Base-by-base conservation (phyloP, 2,329 filamentous ascomycete species). In the Fusarium begoniae region DNA sequence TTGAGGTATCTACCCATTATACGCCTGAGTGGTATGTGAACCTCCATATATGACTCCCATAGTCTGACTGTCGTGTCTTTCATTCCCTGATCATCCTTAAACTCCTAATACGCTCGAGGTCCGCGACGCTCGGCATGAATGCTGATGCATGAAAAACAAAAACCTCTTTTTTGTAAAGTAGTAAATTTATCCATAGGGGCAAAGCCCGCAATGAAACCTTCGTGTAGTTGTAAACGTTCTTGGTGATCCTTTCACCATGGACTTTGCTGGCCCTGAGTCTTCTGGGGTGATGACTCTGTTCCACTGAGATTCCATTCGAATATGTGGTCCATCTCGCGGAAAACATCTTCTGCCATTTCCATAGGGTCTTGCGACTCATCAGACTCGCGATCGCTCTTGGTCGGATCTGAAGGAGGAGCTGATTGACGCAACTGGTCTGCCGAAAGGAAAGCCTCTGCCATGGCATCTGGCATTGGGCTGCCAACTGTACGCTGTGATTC, bases 281-380 rank as follows among this genome's bases (percentile, higher is more conserved):
- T 48, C 54, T 70, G 65, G 10, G 59, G 62, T 22, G 53, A 59
- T 43, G 51, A 69, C 41, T 54, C 72, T 40, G 64, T 50, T 8
- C 20, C 44, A 69, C 74, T 74, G 43, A 83, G 75, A 54, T 83
- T 75, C 80, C 79, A 83, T 20, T 81, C 75, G 47, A 82, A 72
- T 54, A 82, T 78, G 51, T 82, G 81, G 37, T 78, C 78, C 77
- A 84, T 82, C 58, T 83, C 81, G 17, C 78, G 76, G 63, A 83
- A 80, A 50, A 84, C 75, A 41, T 84, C 82, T 38, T 83, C 81
- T 7, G 82, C 79, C 72, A 83, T 77, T 56, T 83, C 81, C 48
- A 80, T 67, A 17, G 81, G 80, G 53, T 83, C 81, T 54, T 80
- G 78, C 24, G 72, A 76, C 22, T 78, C 75, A 35, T 76, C 67